Evolutionary conservation across 2,329 filamentous ascomycete species (phyloP).

Genomic region (Fonsecaea pedrosoi): DNA sequence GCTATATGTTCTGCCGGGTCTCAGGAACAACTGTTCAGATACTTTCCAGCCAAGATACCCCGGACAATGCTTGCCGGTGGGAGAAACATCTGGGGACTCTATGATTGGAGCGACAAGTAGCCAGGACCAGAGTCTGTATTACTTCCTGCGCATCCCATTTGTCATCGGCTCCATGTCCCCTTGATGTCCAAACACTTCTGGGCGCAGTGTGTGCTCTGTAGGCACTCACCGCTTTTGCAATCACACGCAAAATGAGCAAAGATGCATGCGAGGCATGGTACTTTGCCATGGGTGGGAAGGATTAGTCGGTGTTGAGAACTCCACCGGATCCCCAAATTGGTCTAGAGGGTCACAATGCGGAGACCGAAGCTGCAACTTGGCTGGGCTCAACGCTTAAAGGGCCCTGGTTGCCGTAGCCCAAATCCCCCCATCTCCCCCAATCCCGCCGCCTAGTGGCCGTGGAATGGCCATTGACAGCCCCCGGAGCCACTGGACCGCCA

Average conservation of each 20-base stretch:
- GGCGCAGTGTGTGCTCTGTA: not conserved
- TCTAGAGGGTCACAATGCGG: slow-evolving; percentile 11
- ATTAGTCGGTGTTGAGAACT: slow-evolving; percentile 18
- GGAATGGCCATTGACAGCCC: not conserved
- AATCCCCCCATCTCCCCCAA: slow-evolving; percentile 5
- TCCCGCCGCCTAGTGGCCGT: not conserved
- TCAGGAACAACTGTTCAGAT: not conserved
- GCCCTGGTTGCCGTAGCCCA: not conserved
- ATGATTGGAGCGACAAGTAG: not conserved
- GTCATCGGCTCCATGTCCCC: not conserved
- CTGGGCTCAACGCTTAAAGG: slow-evolving; percentile 14
- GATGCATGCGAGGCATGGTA: slow-evolving; percentile 12
- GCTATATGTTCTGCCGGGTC: slow-evolving; percentile 15
- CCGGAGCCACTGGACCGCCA: slow-evolving; percentile 14
- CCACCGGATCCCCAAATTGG: slow-evolving; percentile 10
- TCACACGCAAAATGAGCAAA: not conserved
- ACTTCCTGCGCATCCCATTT: not conserved
- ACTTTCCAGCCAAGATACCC: not conserved
- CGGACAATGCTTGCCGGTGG: not conserved
- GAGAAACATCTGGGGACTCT: not conserved
- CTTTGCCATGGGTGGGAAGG: slow-evolving; percentile 16
- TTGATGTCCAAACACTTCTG: not conserved
- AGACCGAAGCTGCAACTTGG: slow-evolving; percentile 15
- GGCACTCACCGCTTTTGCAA: slow-evolving; percentile 10
- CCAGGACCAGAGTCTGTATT: not conserved